Percentiles rank a stretch among this genome's conserved stretches.
phyloP scores from a whole-genome alignment of 2,329 filamentous ascomycete species.

The Nakataea oryzae region DNA sequence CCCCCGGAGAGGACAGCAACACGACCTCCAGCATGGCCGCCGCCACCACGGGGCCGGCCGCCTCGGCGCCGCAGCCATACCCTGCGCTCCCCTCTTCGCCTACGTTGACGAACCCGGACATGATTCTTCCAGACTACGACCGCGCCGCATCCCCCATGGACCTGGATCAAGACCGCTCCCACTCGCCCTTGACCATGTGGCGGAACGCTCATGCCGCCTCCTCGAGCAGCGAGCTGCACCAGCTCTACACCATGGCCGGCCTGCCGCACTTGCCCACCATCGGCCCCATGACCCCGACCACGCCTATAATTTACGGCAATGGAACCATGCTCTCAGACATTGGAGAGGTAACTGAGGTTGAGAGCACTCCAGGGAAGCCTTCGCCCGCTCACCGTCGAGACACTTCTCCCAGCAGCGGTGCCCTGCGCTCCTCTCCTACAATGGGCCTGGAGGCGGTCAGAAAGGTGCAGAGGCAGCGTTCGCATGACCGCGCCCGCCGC shows the following conservation, averaged over 20 bases:
- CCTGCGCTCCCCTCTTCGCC: slow-evolving; percentile 58
- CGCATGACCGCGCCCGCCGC: slow-evolving; percentile 34
- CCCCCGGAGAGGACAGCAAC: not conserved
- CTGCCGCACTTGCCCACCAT: slow-evolving; percentile 25
- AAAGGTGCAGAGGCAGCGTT: slow-evolving; percentile 28
- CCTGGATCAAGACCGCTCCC: slow-evolving; percentile 30
- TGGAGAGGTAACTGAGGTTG: slow-evolving; percentile 42
- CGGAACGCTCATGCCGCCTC: slow-evolving; percentile 28
- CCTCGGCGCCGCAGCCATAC: slow-evolving; percentile 24
- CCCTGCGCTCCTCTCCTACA: slow-evolving; percentile 33
- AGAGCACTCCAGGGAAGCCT: slow-evolving; percentile 33
- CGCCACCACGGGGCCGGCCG: slow-evolving; percentile 13
- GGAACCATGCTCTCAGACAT: slow-evolving; percentile 61
- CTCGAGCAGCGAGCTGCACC: slow-evolving; percentile 18
- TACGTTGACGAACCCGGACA: slow-evolving; percentile 84
- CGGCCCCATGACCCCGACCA: slow-evolving; percentile 39
- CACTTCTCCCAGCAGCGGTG: slow-evolving; percentile 20
- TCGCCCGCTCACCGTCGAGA: slow-evolving; percentile 24
- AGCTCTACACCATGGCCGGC: slow-evolving; percentile 30
- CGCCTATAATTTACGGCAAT: slow-evolving; percentile 59
- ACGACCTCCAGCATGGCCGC: slow-evolving; percentile 1
- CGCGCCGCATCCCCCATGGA: slow-evolving; percentile 37
- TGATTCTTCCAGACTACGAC: slow-evolving; percentile 77
- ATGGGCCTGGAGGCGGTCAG: slow-evolving; percentile 31
- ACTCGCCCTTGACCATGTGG: slow-evolving; percentile 42